Evolutionary conservation across 164 flowering plant species (phyloP), one percentile per base, ranked within the genome.

Genomic region (Annona squamosa): DNA sequence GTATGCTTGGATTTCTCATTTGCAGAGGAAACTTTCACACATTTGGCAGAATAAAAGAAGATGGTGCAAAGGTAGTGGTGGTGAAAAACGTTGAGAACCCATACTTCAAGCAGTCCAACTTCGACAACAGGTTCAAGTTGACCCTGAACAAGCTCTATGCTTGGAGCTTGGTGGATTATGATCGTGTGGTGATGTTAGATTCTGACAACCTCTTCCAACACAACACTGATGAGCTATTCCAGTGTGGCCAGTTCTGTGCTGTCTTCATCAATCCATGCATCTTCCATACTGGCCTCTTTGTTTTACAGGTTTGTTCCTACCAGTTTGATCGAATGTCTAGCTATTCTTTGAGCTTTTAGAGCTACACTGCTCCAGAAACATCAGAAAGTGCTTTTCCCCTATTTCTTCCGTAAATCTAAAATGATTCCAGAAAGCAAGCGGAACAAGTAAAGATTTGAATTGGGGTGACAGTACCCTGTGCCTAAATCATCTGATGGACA

Each of bases 221-320:
- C 3, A 93, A 90, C 63, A 85, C 98, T 0, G 99, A 93, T 69
- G 98, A 96, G 76, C 77, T 96, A 74, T 96, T 96, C 83, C 97
- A 90, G 63, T 96, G 99, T 73, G 99, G 99, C 16, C 89, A 90
- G 66, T 96, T 91, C 75, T 96, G 99, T 81, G 99, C 99, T 0
- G 98, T 85, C 74, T 96, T 96, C 86, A 96, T 96, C 83, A 96
- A 96, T 72, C 99, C 99, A 12, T 96, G 99, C 85, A 89, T 96
- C 78, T 96, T 96, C 83, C 99, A 96, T 70, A 96, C 98, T 1
- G 99, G 99, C 64, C 95, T 96, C 73, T 96, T 96, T 59, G 99
- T 93, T 13, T 77, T 96, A 79, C 87, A 94, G 98, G 98, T 94
- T 79, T 42, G 2, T n/a, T 66, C 12, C 10, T 16, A 52, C 59